Evolutionary conservation across 148 eudicot genomes (phyloP).

Genomic region (Selenicereus undatus): DNA sequence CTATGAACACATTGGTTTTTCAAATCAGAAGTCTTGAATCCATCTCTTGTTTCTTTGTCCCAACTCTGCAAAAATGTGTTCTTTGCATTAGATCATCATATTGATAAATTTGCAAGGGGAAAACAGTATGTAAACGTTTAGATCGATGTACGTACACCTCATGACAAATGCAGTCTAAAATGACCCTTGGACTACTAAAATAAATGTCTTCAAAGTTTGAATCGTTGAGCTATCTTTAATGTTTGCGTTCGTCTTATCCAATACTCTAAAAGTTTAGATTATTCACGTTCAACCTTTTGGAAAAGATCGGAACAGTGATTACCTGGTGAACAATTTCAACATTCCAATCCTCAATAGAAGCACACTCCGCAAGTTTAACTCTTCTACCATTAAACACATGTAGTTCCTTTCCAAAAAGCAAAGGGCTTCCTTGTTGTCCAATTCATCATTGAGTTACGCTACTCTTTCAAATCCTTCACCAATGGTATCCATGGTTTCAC

Average conservation of each 20-base stretch:
- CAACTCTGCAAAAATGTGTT: conserved; percentile 40
- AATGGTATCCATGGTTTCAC: conserved; percentile 60
- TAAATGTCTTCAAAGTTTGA: too few species aligned
- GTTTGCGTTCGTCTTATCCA: too few species aligned
- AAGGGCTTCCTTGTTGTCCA: conserved; percentile 54
- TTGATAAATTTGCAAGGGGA: too few species aligned
- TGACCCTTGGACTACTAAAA: too few species aligned
- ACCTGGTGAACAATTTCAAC: conserved; percentile 49
- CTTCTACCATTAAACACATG: conserved; percentile 39
- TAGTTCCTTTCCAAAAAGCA: conserved; percentile 73
- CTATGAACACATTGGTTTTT: conserved; percentile 58
- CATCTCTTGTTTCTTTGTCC: conserved; percentile 42
- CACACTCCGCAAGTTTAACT: conserved; percentile 40
- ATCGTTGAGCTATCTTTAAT: too few species aligned
- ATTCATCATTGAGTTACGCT: conserved; percentile 42
- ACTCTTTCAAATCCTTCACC: conserved; percentile 47
- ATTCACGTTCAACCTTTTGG: too few species aligned
- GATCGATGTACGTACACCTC: too few species aligned
- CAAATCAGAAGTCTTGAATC: conserved; percentile 51
- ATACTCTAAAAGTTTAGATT: too few species aligned
- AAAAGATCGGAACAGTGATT: neutral
- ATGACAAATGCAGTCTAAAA: neutral
- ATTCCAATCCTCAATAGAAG: conserved; percentile 46
- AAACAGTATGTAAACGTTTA: too few species aligned
- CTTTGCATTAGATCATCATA: neutral